Evolutionary conservation across 192 early-diverging fungal species (phyloP).

Genomic region (Coemansia sp.): DNA sequence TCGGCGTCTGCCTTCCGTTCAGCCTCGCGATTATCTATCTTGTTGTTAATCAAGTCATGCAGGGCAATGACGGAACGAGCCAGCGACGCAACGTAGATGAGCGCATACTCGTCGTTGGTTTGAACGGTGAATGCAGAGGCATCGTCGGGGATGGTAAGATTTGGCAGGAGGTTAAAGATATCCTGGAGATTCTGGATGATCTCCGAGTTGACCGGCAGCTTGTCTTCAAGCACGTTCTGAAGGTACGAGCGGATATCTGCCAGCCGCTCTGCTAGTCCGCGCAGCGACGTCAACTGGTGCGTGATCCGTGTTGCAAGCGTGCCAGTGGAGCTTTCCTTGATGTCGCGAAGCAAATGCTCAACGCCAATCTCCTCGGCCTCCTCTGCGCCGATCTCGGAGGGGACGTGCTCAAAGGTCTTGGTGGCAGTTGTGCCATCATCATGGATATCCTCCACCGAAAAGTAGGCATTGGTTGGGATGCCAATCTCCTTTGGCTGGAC

Average conservation of each 20-base stretch:
- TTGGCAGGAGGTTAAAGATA: constrained; percentile 96
- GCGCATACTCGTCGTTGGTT: constrained; percentile 93
- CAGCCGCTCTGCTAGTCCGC: constrained; percentile 81
- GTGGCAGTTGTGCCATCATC: constrained; percentile 98
- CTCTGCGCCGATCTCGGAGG: constrained; percentile 94
- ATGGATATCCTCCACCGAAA: constrained; percentile 96
- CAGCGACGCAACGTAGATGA: constrained; percentile 90
- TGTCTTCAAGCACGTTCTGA: constrained; percentile 79
- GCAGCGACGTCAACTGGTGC: constrained; percentile 88
- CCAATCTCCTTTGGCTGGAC: constrained; percentile 92
- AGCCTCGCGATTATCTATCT: constrained; percentile 76
- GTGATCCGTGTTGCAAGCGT: constrained; percentile 91
- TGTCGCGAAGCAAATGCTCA: constrained; percentile 96
- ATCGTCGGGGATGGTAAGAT: constrained; percentile 75
- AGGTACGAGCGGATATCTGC: constrained; percentile 87
- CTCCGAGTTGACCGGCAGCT: constrained; percentile 91
- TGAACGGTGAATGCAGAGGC: constrained; percentile 84
- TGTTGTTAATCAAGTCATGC: constrained; percentile 97
- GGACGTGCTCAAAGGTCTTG: constrained; percentile 95
- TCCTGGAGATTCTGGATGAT: constrained; percentile 99
- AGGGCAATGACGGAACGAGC: constrained; percentile 94
- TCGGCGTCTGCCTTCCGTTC: constrained; percentile 40
- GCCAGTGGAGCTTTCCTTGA: constrained; percentile 96
- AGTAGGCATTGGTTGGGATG: constrained; percentile 96
- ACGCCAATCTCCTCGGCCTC: constrained; percentile 99